A percentile compares a stretch with the other conserved stretches of the same genome.
Conservation (phyloP, 2,329 filamentous ascomycete genomes). For the Sporothrix phasma region DNA sequence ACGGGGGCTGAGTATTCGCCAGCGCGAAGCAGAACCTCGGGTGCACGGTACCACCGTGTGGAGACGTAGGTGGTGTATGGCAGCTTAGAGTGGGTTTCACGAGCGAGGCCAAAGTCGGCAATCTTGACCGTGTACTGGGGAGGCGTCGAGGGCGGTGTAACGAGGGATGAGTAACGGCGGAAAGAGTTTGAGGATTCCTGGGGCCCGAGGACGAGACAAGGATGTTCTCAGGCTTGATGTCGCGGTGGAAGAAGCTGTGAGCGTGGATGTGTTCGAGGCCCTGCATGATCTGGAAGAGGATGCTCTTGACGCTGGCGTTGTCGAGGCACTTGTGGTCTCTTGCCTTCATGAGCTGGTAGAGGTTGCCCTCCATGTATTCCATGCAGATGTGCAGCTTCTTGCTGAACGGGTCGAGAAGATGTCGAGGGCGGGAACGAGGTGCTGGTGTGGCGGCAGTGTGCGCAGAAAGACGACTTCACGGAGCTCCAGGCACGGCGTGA, state of each 20-base stretch:
- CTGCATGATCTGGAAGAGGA: conserved; percentile 92
- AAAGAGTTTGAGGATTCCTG: conserved; percentile 78
- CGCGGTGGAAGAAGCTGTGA: conserved; percentile 94
- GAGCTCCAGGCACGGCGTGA: conserved; percentile 80
- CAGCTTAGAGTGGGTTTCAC: conserved; percentile 91
- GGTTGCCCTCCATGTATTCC: conserved; percentile 99
- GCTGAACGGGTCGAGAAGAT: conserved; percentile 95
- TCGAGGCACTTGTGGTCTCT: conserved; percentile 92
- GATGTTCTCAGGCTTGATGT: conserved; percentile 99
- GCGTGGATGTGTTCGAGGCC: conserved; percentile 96
- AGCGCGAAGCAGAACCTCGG: conserved; percentile 84
- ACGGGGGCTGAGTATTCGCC: conserved; percentile 96
- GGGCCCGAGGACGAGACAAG: conserved; percentile 82
- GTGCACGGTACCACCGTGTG: conserved; percentile 94
- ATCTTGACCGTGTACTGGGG: conserved; percentile 95
- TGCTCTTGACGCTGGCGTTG: conserved; percentile 88
- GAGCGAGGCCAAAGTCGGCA: conserved; percentile 93
- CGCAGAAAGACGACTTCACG: conserved; percentile 94
- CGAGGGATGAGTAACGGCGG: conserved; percentile 81
- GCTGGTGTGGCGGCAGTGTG: conserved; percentile 75
- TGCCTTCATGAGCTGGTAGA: conserved; percentile 98
- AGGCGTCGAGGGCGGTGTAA: conserved; percentile 90
- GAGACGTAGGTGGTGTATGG: conserved; percentile 98
- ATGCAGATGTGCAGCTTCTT: conserved; percentile 97
- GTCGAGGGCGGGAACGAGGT: conserved; percentile 93